A percentile compares a stretch with the other conserved stretches of the same genome.
These are phyloP conservation scores for Lophiostoma macrostomum DNA, from an alignment of 495 filamentous ascomycete genomes.

Conservation along the genomic window DNA sequence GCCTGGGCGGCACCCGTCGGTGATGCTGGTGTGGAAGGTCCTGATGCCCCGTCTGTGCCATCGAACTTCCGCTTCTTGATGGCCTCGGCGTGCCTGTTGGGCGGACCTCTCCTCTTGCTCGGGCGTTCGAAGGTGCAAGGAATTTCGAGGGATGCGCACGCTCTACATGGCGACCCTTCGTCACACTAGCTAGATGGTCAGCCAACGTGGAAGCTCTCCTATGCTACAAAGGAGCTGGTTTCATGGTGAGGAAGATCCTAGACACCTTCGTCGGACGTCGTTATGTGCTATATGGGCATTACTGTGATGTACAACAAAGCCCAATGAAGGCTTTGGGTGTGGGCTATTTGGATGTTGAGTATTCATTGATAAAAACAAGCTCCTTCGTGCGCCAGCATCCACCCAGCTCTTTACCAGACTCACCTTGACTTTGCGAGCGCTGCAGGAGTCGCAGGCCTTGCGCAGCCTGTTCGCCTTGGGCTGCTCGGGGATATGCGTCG, in stretches of 20 bases:
- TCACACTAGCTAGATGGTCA: conserved; percentile 61
- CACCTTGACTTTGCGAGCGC: conserved; percentile 38
- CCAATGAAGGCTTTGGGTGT: too few relatives aligned
- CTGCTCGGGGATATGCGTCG: conserved; percentile 9
- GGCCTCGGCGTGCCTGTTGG: conserved; percentile 80
- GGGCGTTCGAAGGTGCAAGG: conserved; percentile 80
- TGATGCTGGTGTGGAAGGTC: conserved; percentile 44
- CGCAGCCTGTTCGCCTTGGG: conserved; percentile 32
- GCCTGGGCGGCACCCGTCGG: conserved; percentile 50
- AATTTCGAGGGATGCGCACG: conserved; percentile 73
- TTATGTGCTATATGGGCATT: too few relatives aligned
- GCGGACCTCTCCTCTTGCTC: conserved; percentile 76
- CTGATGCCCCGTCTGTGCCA: conserved; percentile 32
- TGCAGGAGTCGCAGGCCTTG: conserved; percentile 38
- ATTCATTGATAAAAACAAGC: too few relatives aligned
- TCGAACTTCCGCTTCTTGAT: conserved; percentile 65
- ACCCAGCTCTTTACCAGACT: not conserved
- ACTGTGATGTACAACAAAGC: too few relatives aligned
- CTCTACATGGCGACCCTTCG: conserved; percentile 75
- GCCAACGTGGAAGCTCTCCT: not conserved
- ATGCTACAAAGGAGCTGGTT: too few relatives aligned
- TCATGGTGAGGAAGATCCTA: too few relatives aligned
- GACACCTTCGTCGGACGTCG: too few relatives aligned
- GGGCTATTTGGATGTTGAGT: too few relatives aligned
- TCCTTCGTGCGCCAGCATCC: too few relatives aligned